Conservation (phyloP, 495 filamentous ascomycete genomes). For the Diplogelasinospora grovesii region DNA sequence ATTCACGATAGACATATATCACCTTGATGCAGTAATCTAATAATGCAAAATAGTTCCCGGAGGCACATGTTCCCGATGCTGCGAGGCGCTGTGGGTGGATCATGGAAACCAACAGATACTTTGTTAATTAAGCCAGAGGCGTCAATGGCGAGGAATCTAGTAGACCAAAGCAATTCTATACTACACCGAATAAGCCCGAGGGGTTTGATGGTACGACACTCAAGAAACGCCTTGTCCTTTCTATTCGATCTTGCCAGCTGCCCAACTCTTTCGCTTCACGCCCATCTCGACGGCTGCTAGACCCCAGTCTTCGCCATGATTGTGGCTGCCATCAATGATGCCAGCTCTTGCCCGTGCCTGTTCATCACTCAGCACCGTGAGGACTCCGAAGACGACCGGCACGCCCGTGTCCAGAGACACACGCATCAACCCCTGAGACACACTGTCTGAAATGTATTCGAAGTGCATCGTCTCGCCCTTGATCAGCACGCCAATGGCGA, state of each 20-base stretch:
- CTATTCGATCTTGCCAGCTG: constrained; percentile 52
- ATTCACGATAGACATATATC: constrained; percentile 33
- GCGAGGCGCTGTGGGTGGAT: too few relatives aligned
- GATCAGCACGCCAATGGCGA: constrained; percentile 93
- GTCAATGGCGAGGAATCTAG: too few relatives aligned
- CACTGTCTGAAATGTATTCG: constrained; percentile 91
- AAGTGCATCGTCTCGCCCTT: constrained; percentile 99
- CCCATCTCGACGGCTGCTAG: constrained; percentile 66
- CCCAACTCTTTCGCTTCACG: constrained; percentile 62
- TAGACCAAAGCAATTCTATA: too few relatives aligned
- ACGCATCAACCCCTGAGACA: constrained; percentile 86
- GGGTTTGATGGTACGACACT: too few relatives aligned
- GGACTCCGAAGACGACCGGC: constrained; percentile 85
- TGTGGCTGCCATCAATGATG: constrained; percentile 56
- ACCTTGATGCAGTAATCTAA: constrained; percentile 26
- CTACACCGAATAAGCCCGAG: too few relatives aligned
- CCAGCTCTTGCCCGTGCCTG: constrained; percentile 86
- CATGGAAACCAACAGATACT: too few relatives aligned
- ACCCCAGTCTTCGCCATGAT: constrained; percentile 90
- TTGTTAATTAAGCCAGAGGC: too few relatives aligned
- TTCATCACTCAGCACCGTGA: constrained; percentile 83
- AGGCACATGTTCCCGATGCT: too few relatives aligned
- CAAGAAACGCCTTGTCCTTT: background rate
- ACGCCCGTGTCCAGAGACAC: constrained; percentile 82
- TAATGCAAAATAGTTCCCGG: constrained; percentile 33